Percentiles rank a stretch among this genome's conserved stretches.
Conservation (phyloP, 371 early-diverging fungal genomes). For the Mortierella sp. region DNA sequence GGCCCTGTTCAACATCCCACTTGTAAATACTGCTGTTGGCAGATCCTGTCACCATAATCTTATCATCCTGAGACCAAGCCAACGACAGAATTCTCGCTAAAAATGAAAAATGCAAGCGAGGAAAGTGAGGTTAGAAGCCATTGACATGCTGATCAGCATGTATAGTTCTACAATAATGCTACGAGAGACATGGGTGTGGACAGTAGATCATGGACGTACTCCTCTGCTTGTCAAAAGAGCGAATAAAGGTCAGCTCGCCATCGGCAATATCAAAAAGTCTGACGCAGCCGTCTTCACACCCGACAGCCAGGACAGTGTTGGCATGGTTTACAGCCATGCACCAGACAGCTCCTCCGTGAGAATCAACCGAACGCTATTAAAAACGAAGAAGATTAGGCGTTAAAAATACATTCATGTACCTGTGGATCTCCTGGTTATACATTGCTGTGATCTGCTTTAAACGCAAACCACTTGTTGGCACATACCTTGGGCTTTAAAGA, state of each 20-base stretch:
- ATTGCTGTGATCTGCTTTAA: background rate
- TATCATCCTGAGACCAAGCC: slow-evolving; percentile 86
- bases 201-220: slow-evolving; percentile 62
- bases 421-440: too few relatives aligned
- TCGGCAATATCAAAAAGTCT: slow-evolving; percentile 88
- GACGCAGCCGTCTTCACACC: slow-evolving; percentile 95
- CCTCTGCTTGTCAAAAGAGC: slow-evolving; percentile 79
- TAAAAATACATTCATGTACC: background rate
- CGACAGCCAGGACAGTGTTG: slow-evolving; percentile 87
- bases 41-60: slow-evolving; percentile 85
- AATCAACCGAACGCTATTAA: slow-evolving; percentile 71
- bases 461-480: background rate
- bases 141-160: background rate
- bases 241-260: slow-evolving; percentile 75
- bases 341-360: slow-evolving; percentile 95
- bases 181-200: too few relatives aligned
- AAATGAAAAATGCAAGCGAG: background rate
- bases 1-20: slow-evolving; percentile 76
- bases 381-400: background rate
- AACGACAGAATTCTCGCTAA: slow-evolving; percentile 85
- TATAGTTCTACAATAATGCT: too few relatives aligned
- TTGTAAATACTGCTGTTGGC: slow-evolving; percentile 86
- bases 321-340: slow-evolving; percentile 88
- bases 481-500: slow-evolving; percentile 79
- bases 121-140: background rate